Evolutionary conservation across 1,139 yeast species (phyloP).

Genomic region (Geotrichum histeridarum): DNA sequence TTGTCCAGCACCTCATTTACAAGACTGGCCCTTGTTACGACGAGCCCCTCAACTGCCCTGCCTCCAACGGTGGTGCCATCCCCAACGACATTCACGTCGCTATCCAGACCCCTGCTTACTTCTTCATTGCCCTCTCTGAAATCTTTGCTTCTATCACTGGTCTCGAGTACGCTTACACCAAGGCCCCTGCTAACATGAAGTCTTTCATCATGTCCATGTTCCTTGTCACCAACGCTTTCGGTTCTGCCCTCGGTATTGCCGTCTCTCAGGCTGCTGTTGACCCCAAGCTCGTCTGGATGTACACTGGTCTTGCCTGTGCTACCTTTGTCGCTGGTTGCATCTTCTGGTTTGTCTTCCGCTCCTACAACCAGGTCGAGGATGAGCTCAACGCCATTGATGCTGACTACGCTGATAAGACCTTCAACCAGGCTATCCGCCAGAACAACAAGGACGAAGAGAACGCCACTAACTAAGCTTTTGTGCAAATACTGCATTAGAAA

Average conservation of each 20-base stretch:
- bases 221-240: constrained; percentile 58
- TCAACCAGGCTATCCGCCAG: constrained; percentile 9
- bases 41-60: constrained; percentile 44
- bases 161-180: constrained; percentile 63
- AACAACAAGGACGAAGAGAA: not conserved
- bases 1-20: constrained; percentile 71
- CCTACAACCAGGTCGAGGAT: constrained; percentile 56
- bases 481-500: too few species aligned
- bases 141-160: constrained; percentile 65
- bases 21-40: constrained; percentile 72
- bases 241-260: constrained; percentile 70
- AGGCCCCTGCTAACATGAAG: constrained; percentile 63
- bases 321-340: constrained; percentile 54
- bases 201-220: constrained; percentile 61
- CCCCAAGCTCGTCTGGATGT: constrained; percentile 67
- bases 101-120: constrained; percentile 59
- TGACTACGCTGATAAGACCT: constrained; percentile 32
- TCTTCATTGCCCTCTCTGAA: constrained; percentile 58
- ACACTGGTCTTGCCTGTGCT: constrained; percentile 56
- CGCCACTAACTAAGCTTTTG: not conserved
- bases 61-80: constrained; percentile 34
- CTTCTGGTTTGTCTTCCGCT: constrained; percentile 59
- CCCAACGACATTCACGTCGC: constrained; percentile 59
- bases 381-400: constrained; percentile 55
- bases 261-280: constrained; percentile 59